Conservation (phyloP, 371 early-diverging fungal genomes). For the Blakeslea trispora region DNA sequence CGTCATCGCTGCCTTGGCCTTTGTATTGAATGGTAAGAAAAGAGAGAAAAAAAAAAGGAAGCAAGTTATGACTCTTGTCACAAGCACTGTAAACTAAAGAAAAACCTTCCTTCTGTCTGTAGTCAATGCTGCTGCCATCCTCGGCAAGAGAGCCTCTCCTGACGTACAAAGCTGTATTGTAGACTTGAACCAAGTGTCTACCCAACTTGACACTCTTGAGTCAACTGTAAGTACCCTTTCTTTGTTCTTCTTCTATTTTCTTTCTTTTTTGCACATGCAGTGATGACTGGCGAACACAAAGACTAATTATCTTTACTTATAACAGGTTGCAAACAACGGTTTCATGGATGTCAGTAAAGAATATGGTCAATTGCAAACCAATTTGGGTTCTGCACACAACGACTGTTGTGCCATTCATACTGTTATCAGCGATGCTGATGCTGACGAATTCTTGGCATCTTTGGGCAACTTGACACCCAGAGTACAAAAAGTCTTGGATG, state of each 20-base stretch:
- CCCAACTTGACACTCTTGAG: not conserved
- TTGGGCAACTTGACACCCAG: not conserved
- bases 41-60: too few species aligned
- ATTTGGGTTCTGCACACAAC: not conserved
- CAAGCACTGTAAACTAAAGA: too few species aligned
- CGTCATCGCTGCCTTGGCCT: too few species aligned
- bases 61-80: too few species aligned
- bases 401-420: constrained; percentile 12
- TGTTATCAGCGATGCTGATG: constrained; percentile 9
- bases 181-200: not conserved
- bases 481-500: not conserved
- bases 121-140: constrained; percentile 4
- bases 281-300: too few species aligned
- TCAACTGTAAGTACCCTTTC: not conserved
- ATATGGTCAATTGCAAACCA: not conserved
- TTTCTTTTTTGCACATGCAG: not conserved
- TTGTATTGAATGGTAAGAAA: too few species aligned
- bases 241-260: too few species aligned
- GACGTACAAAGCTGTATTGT: constrained; percentile 6
- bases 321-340: constrained; percentile 2
- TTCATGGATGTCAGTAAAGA: not conserved
- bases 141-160: constrained; percentile 6
- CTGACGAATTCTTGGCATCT: constrained; percentile 1
- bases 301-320: too few species aligned
- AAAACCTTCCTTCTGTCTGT: too few species aligned